Base-by-base conservation (phyloP, 1,139 yeast genomes). In the Kodamaea alishanica region DNA sequence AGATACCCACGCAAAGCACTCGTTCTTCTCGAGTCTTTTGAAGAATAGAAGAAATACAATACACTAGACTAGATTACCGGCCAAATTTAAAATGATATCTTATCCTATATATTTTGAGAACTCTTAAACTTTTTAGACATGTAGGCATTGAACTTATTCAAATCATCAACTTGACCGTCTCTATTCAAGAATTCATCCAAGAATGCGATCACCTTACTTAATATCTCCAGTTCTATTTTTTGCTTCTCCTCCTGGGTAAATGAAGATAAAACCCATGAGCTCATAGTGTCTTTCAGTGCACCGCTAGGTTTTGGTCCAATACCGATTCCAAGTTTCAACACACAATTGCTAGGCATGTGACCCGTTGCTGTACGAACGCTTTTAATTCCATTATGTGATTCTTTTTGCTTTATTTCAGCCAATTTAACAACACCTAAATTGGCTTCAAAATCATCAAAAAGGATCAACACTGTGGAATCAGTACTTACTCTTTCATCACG, bases 301-400 rank as follows among this genome's bases (percentile, higher is more conserved):
- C 50, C 58, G 6, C 43, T 40, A 1, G 75, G 76, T 45, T 70
- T 70, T 4, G 76, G 76, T 0, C 76, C 76, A 24, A 70, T 67
- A 0, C 75, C 75, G 6, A 70, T 49, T 0, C 73, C 74, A 24
- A 70, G 49, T 45, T 67, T 68, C 40, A 45, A 60, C 3, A 58
- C 54, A 22, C 25, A 42, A 11, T 41, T 45, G 15, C 34, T 38
- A 9, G 37, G 32, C 20, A 47, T 11, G 30, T 34, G 41, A 9
- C 26, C 24, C 11, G 12, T 24, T 12, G 27, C 33, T 24, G 41
- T 43, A 32, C 51, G 52, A 8, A 67, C 42, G n/a, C 60, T 51
- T 37, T 58, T 60, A 34, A 70, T 44, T 0, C 76, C 76, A 42
- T 69, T 69, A 47, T 70, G 76, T 1, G 71, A 63, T 43, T 67